Conservation (phyloP, 768 basidiomycete genomes). For the Panaeolus cyanescens region DNA sequence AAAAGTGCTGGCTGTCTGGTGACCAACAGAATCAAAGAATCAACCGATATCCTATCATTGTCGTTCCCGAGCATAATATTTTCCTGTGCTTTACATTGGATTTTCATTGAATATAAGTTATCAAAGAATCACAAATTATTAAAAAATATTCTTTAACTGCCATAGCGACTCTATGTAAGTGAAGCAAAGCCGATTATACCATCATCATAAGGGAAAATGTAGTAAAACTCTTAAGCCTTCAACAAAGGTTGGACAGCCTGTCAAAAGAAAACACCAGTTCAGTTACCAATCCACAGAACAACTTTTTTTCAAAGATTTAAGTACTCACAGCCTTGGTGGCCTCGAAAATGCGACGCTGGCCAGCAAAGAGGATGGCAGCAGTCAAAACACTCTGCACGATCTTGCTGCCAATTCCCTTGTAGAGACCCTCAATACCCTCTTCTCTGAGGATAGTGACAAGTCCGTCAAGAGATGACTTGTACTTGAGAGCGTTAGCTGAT, state of each 20-base stretch:
- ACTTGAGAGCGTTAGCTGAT: constrained; percentile 63
- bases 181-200: neutral
- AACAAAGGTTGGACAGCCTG: neutral
- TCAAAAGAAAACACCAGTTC: neutral
- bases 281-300: neutral
- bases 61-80: no score
- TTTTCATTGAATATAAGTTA: neutral
- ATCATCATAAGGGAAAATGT: neutral
- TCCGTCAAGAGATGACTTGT: constrained; percentile 77
- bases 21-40: no score
- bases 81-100: neutral
- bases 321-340: constrained; percentile 56
- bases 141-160: neutral
- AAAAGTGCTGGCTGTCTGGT: no score
- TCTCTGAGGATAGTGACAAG: constrained; percentile 74
- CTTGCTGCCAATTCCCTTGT: constrained; percentile 87
- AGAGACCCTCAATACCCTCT: constrained; percentile 83
- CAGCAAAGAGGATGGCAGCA: constrained; percentile 90
- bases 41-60: no score
- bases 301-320: no score
- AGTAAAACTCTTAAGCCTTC: neutral
- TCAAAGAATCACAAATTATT: neutral
- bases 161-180: neutral
- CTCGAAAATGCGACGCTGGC: constrained; percentile 82
- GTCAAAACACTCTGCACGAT: constrained; percentile 91